Percentiles rank a stretch among this genome's conserved stretches.
Evolutionary conservation across 805 yeast genomes (phyloP).

Genomic region (Yarrowia porcina): DNA sequence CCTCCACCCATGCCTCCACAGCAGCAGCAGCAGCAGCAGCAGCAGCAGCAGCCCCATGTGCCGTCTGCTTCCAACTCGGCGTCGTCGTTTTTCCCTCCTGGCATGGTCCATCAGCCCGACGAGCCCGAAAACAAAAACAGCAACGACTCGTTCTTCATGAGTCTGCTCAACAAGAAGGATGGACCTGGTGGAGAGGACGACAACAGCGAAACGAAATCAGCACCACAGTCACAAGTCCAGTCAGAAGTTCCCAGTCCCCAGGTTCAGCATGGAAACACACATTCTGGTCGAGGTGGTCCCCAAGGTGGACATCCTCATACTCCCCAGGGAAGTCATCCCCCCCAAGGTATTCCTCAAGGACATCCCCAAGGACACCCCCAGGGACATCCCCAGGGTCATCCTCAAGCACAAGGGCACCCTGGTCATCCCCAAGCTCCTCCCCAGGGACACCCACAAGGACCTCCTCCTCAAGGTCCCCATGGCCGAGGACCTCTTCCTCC

Average conservation of each 20-base stretch:
- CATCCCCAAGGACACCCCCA: background rate
- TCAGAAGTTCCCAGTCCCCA: background rate
- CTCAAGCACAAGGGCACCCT: background rate
- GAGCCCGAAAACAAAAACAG: slow-evolving; percentile 24
- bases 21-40: slow-evolving; percentile 9
- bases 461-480: slow-evolving; percentile 14
- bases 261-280: background rate
- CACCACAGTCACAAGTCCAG: slow-evolving; percentile 1
- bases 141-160: slow-evolving; percentile 26
- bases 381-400: background rate
- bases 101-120: slow-evolving; percentile 5
- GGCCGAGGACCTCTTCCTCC: background rate
- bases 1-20: slow-evolving; percentile 8
- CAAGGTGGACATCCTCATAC: background rate
- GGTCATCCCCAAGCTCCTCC: background rate
- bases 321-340: slow-evolving; percentile 2
- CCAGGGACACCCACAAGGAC: slow-evolving; percentile 7
- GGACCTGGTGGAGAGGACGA: background rate
- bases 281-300: background rate
- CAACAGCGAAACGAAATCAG: background rate
- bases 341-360: background rate
- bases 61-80: background rate
- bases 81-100: slow-evolving; percentile 2
- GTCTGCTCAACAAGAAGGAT: slow-evolving; percentile 19
- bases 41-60: slow-evolving; percentile 4